Evolutionary conservation across 202 grass and related monocot genomes (phyloP), one percentile per base, ranked within the genome.

Genomic region (Schoenoplectus tabernaemontani): DNA sequence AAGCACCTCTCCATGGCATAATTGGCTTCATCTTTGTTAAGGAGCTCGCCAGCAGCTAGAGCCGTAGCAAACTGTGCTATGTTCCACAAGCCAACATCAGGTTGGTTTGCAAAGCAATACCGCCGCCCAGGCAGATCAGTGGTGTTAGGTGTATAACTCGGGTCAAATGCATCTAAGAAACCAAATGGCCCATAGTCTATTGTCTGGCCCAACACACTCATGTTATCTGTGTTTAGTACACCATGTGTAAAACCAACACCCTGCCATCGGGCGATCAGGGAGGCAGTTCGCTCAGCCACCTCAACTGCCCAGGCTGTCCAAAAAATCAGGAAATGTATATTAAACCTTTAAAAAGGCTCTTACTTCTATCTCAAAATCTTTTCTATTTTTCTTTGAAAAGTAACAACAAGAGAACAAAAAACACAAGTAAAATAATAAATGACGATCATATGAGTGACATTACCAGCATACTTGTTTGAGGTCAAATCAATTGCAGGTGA

Each of bases 211-310:
- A 98, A 77, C 23, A 95, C 90, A 57, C 96, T 98, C 96, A 95
- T 98, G 80, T 98, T 98, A 50, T 98, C 91, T 3, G 96, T 99
- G 86, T 99, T 99, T 23, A 99, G 81, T 20, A 99, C 96, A 59
- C 96, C 91, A 82, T 99, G 96, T 57, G 91, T 99, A 78, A 99
- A 99, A 64, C 96, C 96, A 80, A 99, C 96, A 83, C 96, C 96
- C 62, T 99, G 96, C 91, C 96, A 99, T 28, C 86, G 91, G 13
- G 96, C 91, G 79, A 98, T 84, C 78, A 98, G 84, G 41, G 73
- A 92, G 84, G 96, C 96, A 82, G 96, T 98, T 39, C 85, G 85
- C 79, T 98, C 96, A 37, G 96, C 96, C 33, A 98, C 91, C 86
- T 98, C 96, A 83, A 98, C 91, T 30, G 96, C 89, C 96, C 91